Evolutionary conservation across 2,329 filamentous ascomycete species (phyloP).

Genomic region (Diaporthe sp.): DNA sequence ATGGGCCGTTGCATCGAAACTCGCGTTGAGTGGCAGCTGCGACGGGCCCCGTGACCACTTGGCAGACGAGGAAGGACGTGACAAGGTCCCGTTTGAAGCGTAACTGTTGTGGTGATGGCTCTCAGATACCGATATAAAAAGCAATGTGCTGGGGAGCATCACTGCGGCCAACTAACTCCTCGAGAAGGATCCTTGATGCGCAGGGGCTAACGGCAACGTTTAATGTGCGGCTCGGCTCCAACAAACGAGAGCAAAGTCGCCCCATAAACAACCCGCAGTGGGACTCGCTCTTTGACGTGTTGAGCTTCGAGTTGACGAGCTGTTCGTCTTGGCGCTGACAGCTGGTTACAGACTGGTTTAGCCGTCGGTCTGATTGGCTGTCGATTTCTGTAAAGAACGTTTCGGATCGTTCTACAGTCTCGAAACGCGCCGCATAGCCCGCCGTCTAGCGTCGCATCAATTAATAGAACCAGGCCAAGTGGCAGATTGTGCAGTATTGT

Average conservation of each 20-base stretch:
- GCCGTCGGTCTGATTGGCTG: slow-evolving; percentile 25
- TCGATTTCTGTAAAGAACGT: slow-evolving; percentile 11
- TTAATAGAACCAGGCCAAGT: slow-evolving; percentile 3
- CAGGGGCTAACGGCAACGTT: slow-evolving; percentile 8
- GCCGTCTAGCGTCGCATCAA: slow-evolving; percentile 23
- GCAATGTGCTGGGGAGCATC: neutral
- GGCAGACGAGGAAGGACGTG: neutral
- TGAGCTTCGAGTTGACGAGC: slow-evolving; percentile 30
- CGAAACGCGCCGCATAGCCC: slow-evolving; percentile 11
- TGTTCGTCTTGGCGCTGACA: slow-evolving; percentile 20
- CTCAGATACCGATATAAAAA: neutral
- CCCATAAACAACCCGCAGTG: slow-evolving; percentile 28
- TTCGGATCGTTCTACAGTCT: slow-evolving; percentile 34
- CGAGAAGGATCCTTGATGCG: neutral
- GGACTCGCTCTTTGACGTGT: slow-evolving; percentile 23
- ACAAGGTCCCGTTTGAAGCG: neutral
- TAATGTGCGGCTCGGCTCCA: slow-evolving; percentile 16
- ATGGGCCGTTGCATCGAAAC: neutral
- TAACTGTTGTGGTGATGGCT: neutral
- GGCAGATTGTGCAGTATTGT: neutral
- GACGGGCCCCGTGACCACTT: slow-evolving; percentile 4
- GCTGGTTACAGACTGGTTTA: slow-evolving; percentile 26
- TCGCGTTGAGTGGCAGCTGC: neutral
- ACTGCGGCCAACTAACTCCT: neutral
- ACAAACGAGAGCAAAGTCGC: slow-evolving; percentile 20